These are phyloP conservation scores for Pseudozyma tsukubaensis DNA, from an alignment of 1,284 basidiomycete genomes.

Conservation along the genomic window DNA sequence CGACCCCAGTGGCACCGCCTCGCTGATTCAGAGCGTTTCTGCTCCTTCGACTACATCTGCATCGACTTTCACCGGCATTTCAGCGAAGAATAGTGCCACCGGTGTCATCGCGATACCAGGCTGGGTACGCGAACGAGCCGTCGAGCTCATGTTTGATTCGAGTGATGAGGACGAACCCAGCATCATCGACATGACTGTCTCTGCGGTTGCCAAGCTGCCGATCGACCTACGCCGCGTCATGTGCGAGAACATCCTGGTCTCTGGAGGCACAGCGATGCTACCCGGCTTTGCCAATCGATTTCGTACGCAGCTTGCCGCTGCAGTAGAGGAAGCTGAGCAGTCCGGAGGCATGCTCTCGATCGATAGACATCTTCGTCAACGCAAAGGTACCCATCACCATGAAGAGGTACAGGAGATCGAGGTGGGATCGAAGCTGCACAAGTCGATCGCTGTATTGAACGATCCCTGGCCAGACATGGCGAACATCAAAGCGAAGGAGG, in stretches of 20 bases:
- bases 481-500: neutral
- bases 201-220: conserved; percentile 74
- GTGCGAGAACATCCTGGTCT: conserved; percentile 82
- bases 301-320: conserved; percentile 78
- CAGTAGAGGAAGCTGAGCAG: conserved; percentile 69
- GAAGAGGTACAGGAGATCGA: neutral
- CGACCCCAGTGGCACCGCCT: conserved; percentile 32
- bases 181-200: conserved; percentile 81
- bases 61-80: conserved; percentile 21
- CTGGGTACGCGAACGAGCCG: conserved; percentile 90
- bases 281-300: conserved; percentile 90
- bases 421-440: conserved; percentile 3
- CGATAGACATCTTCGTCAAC: conserved; percentile 16
- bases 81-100: conserved; percentile 22
- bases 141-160: conserved; percentile 88
- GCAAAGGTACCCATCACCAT: neutral
- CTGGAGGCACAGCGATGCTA: conserved; percentile 89
- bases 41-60: conserved; percentile 11
- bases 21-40: conserved; percentile 30
- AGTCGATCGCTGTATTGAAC: conserved; percentile 32
- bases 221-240: conserved; percentile 86
- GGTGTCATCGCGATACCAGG: conserved; percentile 86
- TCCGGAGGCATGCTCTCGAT: conserved; percentile 30
- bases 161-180: conserved; percentile 78
- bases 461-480: conserved; percentile 39